A percentile compares a stretch with the other conserved stretches of the same genome.
Conservation (phyloP, 371 early-diverging fungal genomes). For the Dichotomocladium elegans region DNA sequence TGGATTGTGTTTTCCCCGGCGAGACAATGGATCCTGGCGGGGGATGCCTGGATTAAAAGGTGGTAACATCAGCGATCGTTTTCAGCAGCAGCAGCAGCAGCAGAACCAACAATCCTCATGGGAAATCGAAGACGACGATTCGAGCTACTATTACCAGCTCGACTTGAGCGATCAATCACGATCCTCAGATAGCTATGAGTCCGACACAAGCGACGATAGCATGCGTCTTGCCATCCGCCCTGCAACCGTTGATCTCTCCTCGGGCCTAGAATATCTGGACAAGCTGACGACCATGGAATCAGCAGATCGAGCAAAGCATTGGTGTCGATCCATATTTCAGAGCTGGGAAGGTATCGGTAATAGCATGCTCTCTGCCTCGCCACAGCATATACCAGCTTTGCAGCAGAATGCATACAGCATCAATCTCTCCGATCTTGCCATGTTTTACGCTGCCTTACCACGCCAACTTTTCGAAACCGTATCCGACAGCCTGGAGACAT, state of each 20-base stretch:
- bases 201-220: constrained; percentile 16
- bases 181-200: constrained; percentile 1
- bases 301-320: constrained; percentile 10
- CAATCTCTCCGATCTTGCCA: not conserved
- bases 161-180: constrained; percentile 2
- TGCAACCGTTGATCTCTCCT: constrained; percentile 13
- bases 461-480: constrained; percentile 17
- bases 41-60: not conserved
- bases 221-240: constrained; percentile 31
- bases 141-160: constrained; percentile 2
- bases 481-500: constrained; percentile 35
- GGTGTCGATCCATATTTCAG: constrained; percentile 38
- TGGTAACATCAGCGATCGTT: not conserved
- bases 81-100: not conserved
- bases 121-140: not conserved
- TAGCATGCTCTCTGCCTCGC: constrained; percentile 16
- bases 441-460: constrained; percentile 8
- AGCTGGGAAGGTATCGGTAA: constrained; percentile 48
- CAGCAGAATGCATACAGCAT: not conserved
- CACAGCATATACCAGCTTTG: not conserved
- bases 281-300: not conserved
- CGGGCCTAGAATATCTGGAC: constrained; percentile 18
- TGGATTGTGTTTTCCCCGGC: not conserved
- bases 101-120: not conserved
- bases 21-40: not conserved